phyloP scores from a whole-genome alignment of 192 early-diverging fungal species.

The Coemansia sp. region DNA sequence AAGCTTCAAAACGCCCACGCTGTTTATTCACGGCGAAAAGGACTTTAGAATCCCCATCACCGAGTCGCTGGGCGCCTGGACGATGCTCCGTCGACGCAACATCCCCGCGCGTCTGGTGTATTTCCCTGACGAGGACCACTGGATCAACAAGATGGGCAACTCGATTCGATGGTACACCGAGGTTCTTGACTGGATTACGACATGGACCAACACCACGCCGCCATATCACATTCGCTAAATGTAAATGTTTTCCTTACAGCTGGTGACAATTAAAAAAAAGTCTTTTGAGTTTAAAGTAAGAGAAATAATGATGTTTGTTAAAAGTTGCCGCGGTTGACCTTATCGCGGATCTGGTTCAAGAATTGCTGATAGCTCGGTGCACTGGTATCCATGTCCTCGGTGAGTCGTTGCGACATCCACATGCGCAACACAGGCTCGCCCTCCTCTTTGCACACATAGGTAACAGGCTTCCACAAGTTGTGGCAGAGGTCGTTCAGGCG shows the following conservation, averaged over 20 bases:
- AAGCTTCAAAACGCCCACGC: conserved; percentile 72
- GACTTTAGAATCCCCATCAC: conserved; percentile 67
- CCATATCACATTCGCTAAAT: conserved; percentile 17
- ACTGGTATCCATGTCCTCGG: conserved; percentile 89
- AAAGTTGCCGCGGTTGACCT: conserved; percentile 60
- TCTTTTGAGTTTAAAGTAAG: not conserved
- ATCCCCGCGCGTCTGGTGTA: conserved; percentile 67
- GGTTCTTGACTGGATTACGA: conserved; percentile 62
- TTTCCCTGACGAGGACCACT: conserved; percentile 75
- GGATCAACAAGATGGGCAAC: conserved; percentile 68
- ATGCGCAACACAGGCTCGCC: conserved; percentile 79
- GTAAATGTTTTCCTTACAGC: not conserved
- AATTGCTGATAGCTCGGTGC: conserved; percentile 79
- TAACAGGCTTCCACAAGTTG: conserved; percentile 68
- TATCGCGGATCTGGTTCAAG: conserved; percentile 72
- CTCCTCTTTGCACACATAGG: conserved; percentile 92
- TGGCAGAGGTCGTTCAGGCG: conserved; percentile 71
- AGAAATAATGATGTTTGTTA: conserved; percentile 9
- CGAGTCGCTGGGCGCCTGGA: conserved; percentile 71
- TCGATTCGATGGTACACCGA: conserved; percentile 68
- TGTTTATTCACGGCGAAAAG: conserved; percentile 71
- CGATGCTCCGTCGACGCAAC: conserved; percentile 69
- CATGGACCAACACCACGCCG: conserved; percentile 26
- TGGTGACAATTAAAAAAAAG: not conserved
- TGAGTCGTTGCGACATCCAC: conserved; percentile 83